phyloP scores from a whole-genome alignment of 208 protist genomes.

The Leishmania lainsoni region DNA sequence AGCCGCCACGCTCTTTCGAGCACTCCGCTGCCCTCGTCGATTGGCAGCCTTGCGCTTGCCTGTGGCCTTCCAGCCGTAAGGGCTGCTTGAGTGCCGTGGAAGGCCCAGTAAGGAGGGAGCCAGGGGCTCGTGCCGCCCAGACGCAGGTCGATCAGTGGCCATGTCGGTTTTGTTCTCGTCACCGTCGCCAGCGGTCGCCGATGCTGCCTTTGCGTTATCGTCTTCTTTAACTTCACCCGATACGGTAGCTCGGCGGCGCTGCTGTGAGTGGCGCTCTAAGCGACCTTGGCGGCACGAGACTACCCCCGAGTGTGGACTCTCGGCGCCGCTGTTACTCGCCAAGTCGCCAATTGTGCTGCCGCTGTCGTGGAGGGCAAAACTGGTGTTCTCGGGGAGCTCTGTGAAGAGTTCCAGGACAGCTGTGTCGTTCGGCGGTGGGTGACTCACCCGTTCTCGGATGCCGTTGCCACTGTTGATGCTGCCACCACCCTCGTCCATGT shows the following conservation, averaged over 20 bases:
- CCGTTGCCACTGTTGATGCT: neutral
- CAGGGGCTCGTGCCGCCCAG: neutral
- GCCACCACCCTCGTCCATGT: neutral
- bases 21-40: neutral
- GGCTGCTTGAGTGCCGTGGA: neutral
- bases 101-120: neutral
- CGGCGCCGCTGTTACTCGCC: neutral
- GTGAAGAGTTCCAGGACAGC: neutral
- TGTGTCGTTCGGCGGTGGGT: neutral
- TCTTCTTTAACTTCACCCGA: neutral
- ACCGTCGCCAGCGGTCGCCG: neutral
- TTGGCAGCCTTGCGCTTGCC: neutral
- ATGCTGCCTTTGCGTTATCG: neutral
- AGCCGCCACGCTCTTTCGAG: neutral
- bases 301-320: neutral
- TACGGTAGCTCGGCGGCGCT: neutral
- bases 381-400: conserved; percentile 12
- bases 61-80: neutral
- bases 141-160: neutral
- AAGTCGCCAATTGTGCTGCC: neutral
- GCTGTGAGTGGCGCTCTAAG: neutral
- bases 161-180: neutral
- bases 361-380: conserved; percentile 7
- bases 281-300: neutral
- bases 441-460: neutral